Percentiles rank a stretch among this genome's conserved stretches.
phyloP scores from a whole-genome alignment of 1,284 basidiomycete genomes.

The Pseudozyma thailandica region DNA sequence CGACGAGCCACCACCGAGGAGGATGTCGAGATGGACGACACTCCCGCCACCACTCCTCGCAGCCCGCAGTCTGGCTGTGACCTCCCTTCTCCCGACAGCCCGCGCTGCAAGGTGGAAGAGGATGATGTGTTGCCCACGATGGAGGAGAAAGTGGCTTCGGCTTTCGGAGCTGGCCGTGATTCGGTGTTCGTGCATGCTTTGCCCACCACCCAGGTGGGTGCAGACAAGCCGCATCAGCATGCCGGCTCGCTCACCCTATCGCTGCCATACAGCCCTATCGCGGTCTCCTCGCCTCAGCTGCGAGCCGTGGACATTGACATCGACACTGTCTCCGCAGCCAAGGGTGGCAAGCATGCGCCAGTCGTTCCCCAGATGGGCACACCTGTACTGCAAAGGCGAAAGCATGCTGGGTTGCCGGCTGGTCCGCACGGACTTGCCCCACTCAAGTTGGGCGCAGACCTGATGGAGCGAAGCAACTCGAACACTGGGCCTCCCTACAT shows the following conservation, averaged over 20 bases:
- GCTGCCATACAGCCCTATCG: slow-evolving; percentile 49
- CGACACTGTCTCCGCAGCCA: slow-evolving; percentile 1
- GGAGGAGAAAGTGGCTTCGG: slow-evolving; percentile 9
- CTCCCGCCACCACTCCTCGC: slow-evolving; percentile 53
- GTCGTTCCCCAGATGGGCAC: slow-evolving; percentile 23
- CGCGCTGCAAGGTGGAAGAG: slow-evolving; percentile 31
- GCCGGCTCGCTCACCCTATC: slow-evolving; percentile 57
- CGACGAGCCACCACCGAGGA: slow-evolving; percentile 27
- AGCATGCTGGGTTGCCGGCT: slow-evolving; percentile 25
- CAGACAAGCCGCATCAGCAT: slow-evolving; percentile 47
- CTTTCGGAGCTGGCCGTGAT: slow-evolving; percentile 27
- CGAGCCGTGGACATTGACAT: slow-evolving; percentile 25
- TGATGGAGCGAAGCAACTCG: slow-evolving; percentile 34
- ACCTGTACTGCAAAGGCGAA: slow-evolving; percentile 42
- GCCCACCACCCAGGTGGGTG: slow-evolving; percentile 47
- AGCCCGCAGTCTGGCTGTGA: slow-evolving; percentile 51
- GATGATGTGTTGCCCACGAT: slow-evolving; percentile 1
- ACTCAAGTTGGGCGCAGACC: slow-evolving; percentile 36
- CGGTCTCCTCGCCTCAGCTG: slow-evolving; percentile 30
- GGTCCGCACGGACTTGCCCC: slow-evolving; percentile 28
- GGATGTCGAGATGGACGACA: slow-evolving; percentile 46
- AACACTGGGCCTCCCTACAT: slow-evolving; percentile 31
- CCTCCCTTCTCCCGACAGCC: slow-evolving; percentile 37
- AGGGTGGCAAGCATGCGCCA: slow-evolving; percentile 4
- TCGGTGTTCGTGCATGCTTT: slow-evolving; percentile 60